Conservation (phyloP, 768 basidiomycete species). For the Amanita phalloides region DNA sequence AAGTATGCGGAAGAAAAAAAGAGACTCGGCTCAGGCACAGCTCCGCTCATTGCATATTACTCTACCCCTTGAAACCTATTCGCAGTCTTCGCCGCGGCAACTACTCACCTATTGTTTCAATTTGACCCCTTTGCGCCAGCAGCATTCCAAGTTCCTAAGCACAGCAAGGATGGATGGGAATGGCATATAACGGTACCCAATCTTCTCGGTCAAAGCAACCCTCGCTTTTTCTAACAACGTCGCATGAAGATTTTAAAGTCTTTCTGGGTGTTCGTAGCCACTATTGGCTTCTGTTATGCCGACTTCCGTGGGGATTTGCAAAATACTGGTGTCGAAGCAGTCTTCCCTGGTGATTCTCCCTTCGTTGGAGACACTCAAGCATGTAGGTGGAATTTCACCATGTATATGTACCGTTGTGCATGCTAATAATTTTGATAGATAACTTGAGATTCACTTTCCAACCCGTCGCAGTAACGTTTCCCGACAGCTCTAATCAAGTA, state of each 20-base stretch:
- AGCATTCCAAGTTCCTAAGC: background rate
- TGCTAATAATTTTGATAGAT: conserved; percentile 9
- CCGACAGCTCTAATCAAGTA: conserved; percentile 17
- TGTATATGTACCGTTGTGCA: background rate
- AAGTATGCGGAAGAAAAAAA: no score
- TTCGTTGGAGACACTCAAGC: background rate
- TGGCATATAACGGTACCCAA: background rate
- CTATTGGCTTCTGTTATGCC: background rate
- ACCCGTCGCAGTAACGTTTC: conserved; percentile 20
- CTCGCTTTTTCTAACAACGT: background rate
- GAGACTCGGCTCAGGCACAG: no score
- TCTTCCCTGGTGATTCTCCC: background rate
- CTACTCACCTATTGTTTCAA: no score
- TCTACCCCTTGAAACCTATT: no score
- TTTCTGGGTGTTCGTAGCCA: background rate
- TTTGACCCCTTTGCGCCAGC: no score
- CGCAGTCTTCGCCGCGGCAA: no score
- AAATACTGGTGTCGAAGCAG: background rate
- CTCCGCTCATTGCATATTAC: no score
- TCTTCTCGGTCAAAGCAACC: background rate
- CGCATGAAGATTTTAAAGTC: background rate
- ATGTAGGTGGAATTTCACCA: background rate
- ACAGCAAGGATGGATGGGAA: background rate
- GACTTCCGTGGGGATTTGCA: background rate
- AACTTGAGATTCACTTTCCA: conserved; percentile 19